A percentile compares a stretch with the other conserved stretches of the same genome.
Evolutionary conservation across 345 rosid genomes (phyloP).

Genomic region (Brassica nigra): DNA sequence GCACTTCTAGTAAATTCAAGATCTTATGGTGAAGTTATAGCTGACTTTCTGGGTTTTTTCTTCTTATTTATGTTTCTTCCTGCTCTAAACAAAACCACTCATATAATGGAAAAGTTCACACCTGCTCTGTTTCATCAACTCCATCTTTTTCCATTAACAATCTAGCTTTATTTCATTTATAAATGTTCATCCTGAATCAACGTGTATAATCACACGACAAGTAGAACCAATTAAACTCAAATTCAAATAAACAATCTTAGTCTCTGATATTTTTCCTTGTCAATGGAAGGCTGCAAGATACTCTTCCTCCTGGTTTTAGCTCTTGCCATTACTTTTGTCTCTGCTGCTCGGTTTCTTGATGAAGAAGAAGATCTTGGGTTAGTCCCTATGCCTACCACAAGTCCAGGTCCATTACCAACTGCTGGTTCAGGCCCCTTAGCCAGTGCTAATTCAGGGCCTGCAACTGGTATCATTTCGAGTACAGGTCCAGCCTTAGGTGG

Average conservation of each 20-base stretch:
- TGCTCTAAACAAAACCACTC: conserved; percentile 42
- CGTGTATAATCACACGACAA: conserved; percentile 17
- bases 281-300: conserved; percentile 40
- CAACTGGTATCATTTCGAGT: conserved; percentile 25
- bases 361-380: conserved; percentile 46
- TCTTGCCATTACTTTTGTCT: conserved; percentile 33
- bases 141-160: conserved; percentile 25
- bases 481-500: conserved; percentile 17
- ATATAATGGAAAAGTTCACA: conserved; percentile 29
- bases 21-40: conserved; percentile 15
- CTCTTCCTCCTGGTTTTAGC: conserved; percentile 38
- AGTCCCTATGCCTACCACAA: conserved; percentile 38
- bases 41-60: not conserved
- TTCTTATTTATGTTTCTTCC: conserved; percentile 1
- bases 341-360: conserved; percentile 42
- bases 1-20: not conserved
- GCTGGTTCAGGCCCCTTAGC: conserved; percentile 30
- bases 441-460: conserved; percentile 21
- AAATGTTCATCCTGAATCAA: not conserved
- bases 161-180: conserved; percentile 12
- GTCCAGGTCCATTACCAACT: conserved; percentile 28
- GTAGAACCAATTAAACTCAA: conserved; percentile 6
- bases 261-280: not conserved
- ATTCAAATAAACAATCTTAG: conserved; percentile 15
- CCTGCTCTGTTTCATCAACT: conserved; percentile 48